phyloP scores from a whole-genome alignment of 345 rosid species.

The Eucalyptus globulus region DNA sequence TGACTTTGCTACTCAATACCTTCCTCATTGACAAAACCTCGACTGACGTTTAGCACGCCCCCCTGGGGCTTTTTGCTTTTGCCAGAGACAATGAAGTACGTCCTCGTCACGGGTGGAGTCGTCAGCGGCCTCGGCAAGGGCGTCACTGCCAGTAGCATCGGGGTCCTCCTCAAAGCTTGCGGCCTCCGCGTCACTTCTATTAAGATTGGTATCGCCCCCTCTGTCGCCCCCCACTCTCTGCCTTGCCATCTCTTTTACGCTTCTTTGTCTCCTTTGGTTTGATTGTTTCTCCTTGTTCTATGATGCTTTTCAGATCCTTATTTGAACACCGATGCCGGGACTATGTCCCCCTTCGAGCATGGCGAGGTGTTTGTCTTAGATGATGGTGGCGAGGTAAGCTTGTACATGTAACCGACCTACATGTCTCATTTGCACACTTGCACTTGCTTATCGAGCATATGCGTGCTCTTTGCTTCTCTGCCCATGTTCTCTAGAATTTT shows the following conservation, averaged over 20 bases:
- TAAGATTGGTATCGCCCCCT: slow-evolving; percentile 41
- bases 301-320: slow-evolving; percentile 69
- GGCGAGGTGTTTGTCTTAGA: slow-evolving; percentile 96
- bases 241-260: background rate
- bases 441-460: background rate
- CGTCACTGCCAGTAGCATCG: slow-evolving; percentile 51
- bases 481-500: background rate
- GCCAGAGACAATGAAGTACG: slow-evolving; percentile 29
- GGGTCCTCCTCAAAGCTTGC: slow-evolving; percentile 57
- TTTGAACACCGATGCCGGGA: slow-evolving; percentile 90
- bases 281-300: background rate
- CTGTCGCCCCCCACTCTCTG: background rate
- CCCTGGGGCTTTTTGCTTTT: background rate
- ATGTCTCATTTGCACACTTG: background rate
- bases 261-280: background rate
- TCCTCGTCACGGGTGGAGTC: slow-evolving; percentile 47
- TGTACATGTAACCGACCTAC: background rate
- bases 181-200: slow-evolving; percentile 77
- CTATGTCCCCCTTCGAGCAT: slow-evolving; percentile 97
- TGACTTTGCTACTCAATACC: background rate
- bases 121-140: slow-evolving; percentile 61
- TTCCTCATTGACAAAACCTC: background rate
- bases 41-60: background rate
- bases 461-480: background rate
- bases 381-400: slow-evolving; percentile 89